A percentile compares a stretch with the other conserved stretches of the same genome.
phyloP scores from a whole-genome alignment of 768 basidiomycete genomes.

The Rhizopogon roseolus region DNA sequence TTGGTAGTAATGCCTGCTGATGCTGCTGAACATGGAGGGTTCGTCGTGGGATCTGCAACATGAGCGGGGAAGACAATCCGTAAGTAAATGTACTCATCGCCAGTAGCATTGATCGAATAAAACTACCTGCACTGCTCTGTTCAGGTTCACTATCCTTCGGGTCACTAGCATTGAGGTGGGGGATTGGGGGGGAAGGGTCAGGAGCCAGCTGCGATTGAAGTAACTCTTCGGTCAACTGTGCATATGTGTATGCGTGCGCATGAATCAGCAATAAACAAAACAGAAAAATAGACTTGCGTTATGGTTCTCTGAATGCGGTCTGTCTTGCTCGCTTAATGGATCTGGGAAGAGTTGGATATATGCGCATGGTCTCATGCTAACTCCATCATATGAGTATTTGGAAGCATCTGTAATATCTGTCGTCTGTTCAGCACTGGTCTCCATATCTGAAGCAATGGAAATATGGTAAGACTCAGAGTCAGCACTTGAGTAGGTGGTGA shows the following conservation, averaged over 20 bases:
- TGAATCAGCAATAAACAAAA: neutral
- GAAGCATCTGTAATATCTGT: neutral
- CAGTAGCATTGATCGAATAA: neutral
- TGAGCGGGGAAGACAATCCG: neutral
- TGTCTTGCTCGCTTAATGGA: neutral
- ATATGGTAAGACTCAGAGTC: neutral
- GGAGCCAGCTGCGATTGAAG: neutral
- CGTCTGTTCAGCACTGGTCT: neutral
- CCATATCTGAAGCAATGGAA: neutral
- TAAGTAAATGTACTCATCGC: neutral
- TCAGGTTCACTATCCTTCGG: neutral
- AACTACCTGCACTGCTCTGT: neutral
- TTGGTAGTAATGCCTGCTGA: neutral
- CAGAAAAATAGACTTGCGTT: neutral
- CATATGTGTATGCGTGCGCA: neutral
- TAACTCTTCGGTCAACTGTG: neutral
- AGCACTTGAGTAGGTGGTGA: neutral
- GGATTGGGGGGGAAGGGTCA: neutral
- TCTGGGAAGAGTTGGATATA: neutral
- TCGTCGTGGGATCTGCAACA: neutral
- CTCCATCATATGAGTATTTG: neutral
- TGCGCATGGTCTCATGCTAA: neutral
- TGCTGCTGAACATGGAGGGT: neutral
- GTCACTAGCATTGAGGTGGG: neutral
- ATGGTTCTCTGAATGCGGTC: neutral